Evolutionary conservation across 2,329 filamentous ascomycete genomes (phyloP).

Genomic region (Cladosporium sp.): DNA sequence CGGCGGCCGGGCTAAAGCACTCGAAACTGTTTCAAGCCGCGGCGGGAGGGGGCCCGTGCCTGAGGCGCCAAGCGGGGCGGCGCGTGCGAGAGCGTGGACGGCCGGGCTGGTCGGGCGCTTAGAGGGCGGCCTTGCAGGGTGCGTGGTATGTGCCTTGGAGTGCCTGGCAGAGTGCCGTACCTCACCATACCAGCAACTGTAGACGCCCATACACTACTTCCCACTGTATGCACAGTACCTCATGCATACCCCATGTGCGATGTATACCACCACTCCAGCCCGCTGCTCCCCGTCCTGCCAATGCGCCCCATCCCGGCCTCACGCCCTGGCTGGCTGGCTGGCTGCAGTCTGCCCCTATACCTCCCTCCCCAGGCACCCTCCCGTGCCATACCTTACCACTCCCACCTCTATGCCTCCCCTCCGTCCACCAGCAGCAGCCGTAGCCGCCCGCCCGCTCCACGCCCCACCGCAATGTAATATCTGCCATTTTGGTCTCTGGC

Average conservation of each 20-base stretch:
- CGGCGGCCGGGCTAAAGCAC: not conserved
- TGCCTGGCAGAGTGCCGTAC: no score
- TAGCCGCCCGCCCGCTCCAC: constrained; percentile 5
- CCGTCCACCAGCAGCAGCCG: not conserved
- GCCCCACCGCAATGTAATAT: constrained; percentile 12
- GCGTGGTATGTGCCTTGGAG: no score
- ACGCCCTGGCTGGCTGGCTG: not conserved
- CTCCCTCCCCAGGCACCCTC: not conserved
- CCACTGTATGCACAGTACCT: not conserved
- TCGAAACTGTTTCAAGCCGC: not conserved
- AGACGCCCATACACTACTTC: not conserved
- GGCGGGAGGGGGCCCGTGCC: not conserved
- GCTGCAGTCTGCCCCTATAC: not conserved
- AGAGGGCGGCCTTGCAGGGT: no score
- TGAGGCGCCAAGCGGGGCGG: not conserved
- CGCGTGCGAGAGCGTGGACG: not conserved
- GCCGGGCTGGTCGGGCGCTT: no score
- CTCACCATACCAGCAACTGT: no score
- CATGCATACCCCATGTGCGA: no score
- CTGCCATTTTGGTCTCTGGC: constrained; percentile 9
- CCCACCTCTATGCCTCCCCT: not conserved
- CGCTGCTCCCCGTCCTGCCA: no score
- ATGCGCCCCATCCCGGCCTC: no score
- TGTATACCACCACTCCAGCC: no score
- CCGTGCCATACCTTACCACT: not conserved